Conservation (phyloP, 768 basidiomycete genomes). For the Trametes cingulata region DNA sequence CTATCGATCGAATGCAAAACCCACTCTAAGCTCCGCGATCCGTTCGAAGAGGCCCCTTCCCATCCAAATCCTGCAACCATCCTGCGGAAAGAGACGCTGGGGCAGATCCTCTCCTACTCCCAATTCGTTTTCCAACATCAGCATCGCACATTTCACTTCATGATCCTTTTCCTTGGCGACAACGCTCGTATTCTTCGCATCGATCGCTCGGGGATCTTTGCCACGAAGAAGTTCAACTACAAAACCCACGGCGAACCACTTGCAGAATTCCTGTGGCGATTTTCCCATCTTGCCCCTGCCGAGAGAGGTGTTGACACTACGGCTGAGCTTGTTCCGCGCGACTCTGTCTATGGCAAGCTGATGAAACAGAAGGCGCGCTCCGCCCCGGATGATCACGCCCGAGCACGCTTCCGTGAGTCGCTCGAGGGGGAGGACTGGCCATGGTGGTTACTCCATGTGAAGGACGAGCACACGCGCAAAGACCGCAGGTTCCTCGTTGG, state of each 20-base stretch:
- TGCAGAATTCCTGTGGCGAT: not conserved
- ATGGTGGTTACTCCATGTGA: not conserved
- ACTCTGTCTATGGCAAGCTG: no score
- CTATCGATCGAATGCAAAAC: not conserved
- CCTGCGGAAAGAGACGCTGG: not conserved
- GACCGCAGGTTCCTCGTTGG: not conserved
- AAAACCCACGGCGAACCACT: not conserved
- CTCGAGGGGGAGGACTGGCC: not conserved
- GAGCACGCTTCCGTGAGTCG: not conserved
- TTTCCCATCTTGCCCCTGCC: not conserved
- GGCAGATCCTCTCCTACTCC: constrained; percentile 2
- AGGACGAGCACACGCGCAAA: not conserved
- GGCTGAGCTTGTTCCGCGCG: no score
- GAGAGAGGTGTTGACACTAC: not conserved
- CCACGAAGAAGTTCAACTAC: not conserved
- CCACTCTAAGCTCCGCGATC: not conserved
- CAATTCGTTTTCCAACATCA: not conserved
- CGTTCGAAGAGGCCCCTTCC: not conserved
- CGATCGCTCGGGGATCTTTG: not conserved
- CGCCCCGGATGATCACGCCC: not conserved
- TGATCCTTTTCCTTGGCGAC: not conserved
- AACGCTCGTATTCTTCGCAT: not conserved
- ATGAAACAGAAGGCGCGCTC: no score
- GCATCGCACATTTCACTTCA: not conserved
- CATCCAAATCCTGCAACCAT: not conserved